Percentiles rank a stretch among this genome's conserved stretches.
phyloP scores from a whole-genome alignment of 2,329 filamentous ascomycete genomes.

The Fusarium burgessii region DNA sequence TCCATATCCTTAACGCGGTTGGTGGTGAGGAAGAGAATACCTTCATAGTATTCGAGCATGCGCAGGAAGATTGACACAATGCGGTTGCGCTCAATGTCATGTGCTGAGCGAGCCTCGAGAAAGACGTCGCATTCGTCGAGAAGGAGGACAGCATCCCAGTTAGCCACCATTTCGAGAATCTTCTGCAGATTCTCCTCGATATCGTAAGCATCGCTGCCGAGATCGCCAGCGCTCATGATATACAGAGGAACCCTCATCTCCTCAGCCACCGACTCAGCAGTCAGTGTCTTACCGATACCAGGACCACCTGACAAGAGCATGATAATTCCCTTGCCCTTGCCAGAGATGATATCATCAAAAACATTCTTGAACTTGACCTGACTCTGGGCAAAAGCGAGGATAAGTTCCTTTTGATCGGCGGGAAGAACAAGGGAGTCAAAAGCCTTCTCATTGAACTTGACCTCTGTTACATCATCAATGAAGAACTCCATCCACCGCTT shows the following conservation, averaged over 20 bases:
- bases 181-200: constrained; percentile 70
- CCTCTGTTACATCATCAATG: constrained; percentile 58
- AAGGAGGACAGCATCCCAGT: constrained; percentile 57
- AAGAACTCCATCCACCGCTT: constrained; percentile 64
- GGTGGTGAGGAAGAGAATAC: constrained; percentile 62
- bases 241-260: constrained; percentile 62
- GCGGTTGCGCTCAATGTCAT: constrained; percentile 51
- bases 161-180: constrained; percentile 74
- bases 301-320: constrained; percentile 62
- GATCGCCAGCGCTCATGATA: constrained; percentile 72
- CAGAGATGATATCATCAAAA: constrained; percentile 65
- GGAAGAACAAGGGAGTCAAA: constrained; percentile 64
- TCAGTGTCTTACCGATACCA: constrained; percentile 64
- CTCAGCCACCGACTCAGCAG: constrained; percentile 63
- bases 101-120: constrained; percentile 53
- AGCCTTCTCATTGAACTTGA: constrained; percentile 61
- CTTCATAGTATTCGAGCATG: constrained; percentile 61
- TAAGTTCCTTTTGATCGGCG: constrained; percentile 62
- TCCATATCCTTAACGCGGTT: constrained; percentile 61
- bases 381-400: constrained; percentile 62
- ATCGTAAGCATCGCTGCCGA: constrained; percentile 73
- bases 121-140: constrained; percentile 58
- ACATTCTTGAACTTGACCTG: constrained; percentile 56
- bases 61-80: constrained; percentile 56
- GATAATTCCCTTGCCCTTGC: constrained; percentile 64